phyloP scores from a whole-genome alignment of 108 stramenopile genomes.

The Mayamaea pseudoterrestris region DNA sequence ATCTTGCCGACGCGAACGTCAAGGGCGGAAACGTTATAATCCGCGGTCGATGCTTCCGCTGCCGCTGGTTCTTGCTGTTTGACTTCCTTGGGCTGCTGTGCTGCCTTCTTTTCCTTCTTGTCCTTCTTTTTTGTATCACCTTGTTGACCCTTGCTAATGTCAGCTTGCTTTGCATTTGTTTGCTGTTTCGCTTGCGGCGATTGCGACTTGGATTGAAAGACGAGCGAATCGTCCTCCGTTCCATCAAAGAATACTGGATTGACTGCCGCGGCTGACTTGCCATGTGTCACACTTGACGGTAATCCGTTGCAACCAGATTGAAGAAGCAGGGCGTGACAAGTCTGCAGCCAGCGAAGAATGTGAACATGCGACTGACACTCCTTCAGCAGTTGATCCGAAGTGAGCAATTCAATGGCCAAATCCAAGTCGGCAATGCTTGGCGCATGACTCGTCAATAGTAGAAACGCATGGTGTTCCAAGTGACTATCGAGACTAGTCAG shows the following conservation, averaged over 20 bases:
- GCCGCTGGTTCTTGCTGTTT: slow-evolving; percentile 7
- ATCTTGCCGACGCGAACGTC: slow-evolving; percentile 92
- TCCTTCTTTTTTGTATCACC: neutral
- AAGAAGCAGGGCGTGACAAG: slow-evolving; percentile 10
- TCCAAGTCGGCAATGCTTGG: slow-evolving; percentile 64
- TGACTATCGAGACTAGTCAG: slow-evolving; percentile 40
- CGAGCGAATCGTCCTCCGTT: slow-evolving; percentile 33
- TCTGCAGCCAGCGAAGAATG: slow-evolving; percentile 39
- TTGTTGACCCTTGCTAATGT: neutral
- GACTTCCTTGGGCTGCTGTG: slow-evolving; percentile 2
- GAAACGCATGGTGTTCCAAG: slow-evolving; percentile 44
- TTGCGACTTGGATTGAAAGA: slow-evolving; percentile 12
- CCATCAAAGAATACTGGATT: slow-evolving; percentile 52
- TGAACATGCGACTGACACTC: neutral
- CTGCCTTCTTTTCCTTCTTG: slow-evolving; percentile 1
- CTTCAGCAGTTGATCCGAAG: neutral
- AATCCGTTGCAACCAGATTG: neutral
- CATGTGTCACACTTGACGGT: neutral
- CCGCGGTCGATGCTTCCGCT: slow-evolving; percentile 9
- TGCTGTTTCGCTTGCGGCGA: slow-evolving; percentile 5
- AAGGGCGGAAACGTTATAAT: too few species aligned
- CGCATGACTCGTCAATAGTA: slow-evolving; percentile 27
- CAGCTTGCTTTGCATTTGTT: too few species aligned
- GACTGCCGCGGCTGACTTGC: neutral
- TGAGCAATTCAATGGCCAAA: slow-evolving; percentile 39